Percentiles rank a stretch among this genome's conserved stretches.
Evolutionary conservation across 2,329 filamentous ascomycete genomes (phyloP).

Genomic region (Berkeleyomyces rouxiae): DNA sequence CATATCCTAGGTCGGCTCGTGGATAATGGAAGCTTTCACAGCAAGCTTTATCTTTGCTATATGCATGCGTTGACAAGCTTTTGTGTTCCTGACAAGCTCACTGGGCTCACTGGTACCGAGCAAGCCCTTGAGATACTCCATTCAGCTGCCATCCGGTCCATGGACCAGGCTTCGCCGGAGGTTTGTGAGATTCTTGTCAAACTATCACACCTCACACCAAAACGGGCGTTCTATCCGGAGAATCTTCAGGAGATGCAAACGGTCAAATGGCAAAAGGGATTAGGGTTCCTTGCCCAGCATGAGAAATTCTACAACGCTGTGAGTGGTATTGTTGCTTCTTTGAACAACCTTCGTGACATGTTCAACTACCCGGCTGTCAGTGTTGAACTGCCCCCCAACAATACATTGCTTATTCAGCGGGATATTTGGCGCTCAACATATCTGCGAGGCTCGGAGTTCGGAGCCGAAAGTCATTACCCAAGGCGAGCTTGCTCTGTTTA

Average conservation of each 20-base stretch:
- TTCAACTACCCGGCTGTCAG: neutral
- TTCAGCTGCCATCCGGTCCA: constrained; percentile 33
- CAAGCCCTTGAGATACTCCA: constrained; percentile 31
- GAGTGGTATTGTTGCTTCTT: neutral
- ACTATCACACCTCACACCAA: constrained; percentile 28
- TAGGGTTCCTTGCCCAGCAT: constrained; percentile 30
- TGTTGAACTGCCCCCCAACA: neutral
- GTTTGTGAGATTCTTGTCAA: constrained; percentile 22
- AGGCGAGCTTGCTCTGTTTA: neutral
- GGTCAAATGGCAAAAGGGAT: constrained; percentile 24
- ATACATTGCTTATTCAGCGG: neutral
- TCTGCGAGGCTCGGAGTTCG: neutral
- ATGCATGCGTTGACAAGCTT: constrained; percentile 37
- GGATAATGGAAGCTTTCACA: constrained; percentile 33
- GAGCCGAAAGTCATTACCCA: neutral
- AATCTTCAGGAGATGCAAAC: constrained; percentile 28
- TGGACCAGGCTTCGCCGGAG: constrained; percentile 22
- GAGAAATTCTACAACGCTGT: constrained; percentile 24
- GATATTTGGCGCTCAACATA: neutral
- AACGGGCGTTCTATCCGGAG: constrained; percentile 28
- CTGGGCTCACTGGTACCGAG: constrained; percentile 35
- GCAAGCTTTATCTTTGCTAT: constrained; percentile 33
- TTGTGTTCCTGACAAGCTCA: constrained; percentile 33
- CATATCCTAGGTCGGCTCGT: constrained; percentile 30
- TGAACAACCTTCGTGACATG: neutral